Percentiles rank a stretch among this genome's conserved stretches.
These are phyloP conservation scores for Phytophthora kernoviae DNA, from an alignment of 352 stramenopile species.

Conservation along the genomic window DNA sequence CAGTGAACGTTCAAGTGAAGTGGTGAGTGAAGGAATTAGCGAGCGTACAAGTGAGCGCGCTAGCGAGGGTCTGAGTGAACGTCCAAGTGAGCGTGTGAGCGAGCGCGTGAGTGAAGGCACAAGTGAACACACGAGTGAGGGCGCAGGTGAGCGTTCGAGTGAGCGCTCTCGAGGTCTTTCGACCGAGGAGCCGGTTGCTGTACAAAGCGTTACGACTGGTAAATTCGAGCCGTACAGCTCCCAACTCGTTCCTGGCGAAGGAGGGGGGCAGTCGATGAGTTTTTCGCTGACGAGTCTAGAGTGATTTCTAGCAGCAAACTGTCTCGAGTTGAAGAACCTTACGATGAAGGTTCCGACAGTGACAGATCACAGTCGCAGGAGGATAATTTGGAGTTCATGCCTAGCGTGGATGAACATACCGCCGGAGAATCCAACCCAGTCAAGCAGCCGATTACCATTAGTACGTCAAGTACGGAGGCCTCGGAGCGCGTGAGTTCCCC, in stretches of 20 bases:
- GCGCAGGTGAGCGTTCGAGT: neutral
- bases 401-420: slow-evolving; percentile 20
- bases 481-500: slow-evolving; percentile 26
- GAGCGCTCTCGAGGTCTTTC: neutral
- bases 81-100: slow-evolving; percentile 7
- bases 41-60: neutral
- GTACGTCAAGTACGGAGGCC: slow-evolving; percentile 26
- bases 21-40: neutral
- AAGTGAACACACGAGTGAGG: neutral
- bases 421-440: slow-evolving; percentile 8
- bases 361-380: slow-evolving; percentile 9
- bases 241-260: slow-evolving; percentile 29
- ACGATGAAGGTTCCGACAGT: slow-evolving; percentile 7
- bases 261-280: slow-evolving; percentile 29
- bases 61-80: slow-evolving; percentile 6
- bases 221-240: slow-evolving; percentile 28
- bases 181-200: slow-evolving; percentile 18
- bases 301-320: slow-evolving; percentile 18
- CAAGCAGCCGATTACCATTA: slow-evolving; percentile 25
- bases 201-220: slow-evolving; percentile 1
- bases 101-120: neutral
- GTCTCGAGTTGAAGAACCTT: slow-evolving; percentile 22
- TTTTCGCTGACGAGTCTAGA: slow-evolving; percentile 21
- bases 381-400: slow-evolving; percentile 22
- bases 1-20: slow-evolving; percentile 1